Base-by-base conservation (phyloP, 1,139 yeast genomes). In the Hyphopichia wangnamkhiaoensis region DNA sequence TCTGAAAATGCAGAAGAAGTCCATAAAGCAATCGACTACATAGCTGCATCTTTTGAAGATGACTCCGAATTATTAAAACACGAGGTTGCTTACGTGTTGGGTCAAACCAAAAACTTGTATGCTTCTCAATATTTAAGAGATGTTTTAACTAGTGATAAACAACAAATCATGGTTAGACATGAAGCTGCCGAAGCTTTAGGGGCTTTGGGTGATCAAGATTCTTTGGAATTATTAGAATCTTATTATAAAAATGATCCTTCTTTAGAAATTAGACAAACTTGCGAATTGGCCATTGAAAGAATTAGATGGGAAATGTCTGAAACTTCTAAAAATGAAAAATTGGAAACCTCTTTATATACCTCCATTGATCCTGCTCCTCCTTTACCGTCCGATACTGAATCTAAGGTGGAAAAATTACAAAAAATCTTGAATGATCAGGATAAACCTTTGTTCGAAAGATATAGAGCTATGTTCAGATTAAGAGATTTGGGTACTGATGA, bases 101-200 rank as follows among this genome's bases (percentile, higher is more conserved):
- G 99, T 32, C 99, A 94, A 65, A 90, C 97, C 37, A 82, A 85
- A 57, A 91, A 91, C 65, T 59, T 82, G 50, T 65, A 78, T 40
- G 91, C 96, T 41, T 87, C 94, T 40, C 82, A 84, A 33, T 75
- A 80, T 41, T 75, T 94, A 47, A 78, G 89, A 59, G 71, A 74
- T n/a, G 95, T 88, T 26, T 75, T 93, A 52, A 65, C 68, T 41
- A 84, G 85, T 58, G 55, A 71, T 36, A 67, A 70, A 42, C 98
- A 94, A 67, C 93, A 85, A 59, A 74, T 87, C 43, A 94, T 94
- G 98, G 99, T 94, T 27, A 85, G 99, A 63, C 99, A 94, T 62
- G 99, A 94, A 65, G 98, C 98, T 16, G 98, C 98, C 10, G 99
- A 94, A 66, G 98, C 98, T 24, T 75, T 94, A 41, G 99, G 98